These are phyloP conservation scores for Aspergillus sparsus DNA, from an alignment of 495 filamentous ascomycete species.

Conservation along the genomic window DNA sequence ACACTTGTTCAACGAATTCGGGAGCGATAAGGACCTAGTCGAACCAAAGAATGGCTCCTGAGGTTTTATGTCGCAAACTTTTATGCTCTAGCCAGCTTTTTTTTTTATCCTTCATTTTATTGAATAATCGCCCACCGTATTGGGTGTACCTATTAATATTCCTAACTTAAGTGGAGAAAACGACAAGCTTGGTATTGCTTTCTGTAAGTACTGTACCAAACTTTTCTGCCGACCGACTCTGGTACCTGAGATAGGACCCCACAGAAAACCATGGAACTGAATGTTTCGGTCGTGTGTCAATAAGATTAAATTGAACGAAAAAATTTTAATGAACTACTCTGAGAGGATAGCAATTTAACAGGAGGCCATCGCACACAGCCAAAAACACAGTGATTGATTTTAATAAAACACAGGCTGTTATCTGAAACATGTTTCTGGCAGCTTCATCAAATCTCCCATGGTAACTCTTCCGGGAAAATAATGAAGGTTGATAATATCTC, in stretches of 20 bases:
- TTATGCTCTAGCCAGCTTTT: background rate
- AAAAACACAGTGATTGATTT: background rate
- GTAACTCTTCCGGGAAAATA: slow-evolving; percentile 7
- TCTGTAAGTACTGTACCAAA: slow-evolving; percentile 4
- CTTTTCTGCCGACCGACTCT: slow-evolving; percentile 6
- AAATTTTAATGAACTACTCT: slow-evolving; percentile 1
- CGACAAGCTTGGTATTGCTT: slow-evolving; percentile 14
- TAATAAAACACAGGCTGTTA: background rate
- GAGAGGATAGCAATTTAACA: background rate
- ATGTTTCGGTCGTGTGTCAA: slow-evolving; percentile 18
- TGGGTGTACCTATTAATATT: slow-evolving; percentile 11
- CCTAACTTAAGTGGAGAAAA: slow-evolving; percentile 16
- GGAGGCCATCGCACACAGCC: background rate
- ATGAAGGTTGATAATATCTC: slow-evolving; percentile 11
- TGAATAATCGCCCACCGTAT: slow-evolving; percentile 4
- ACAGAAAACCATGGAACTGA: slow-evolving; percentile 19
- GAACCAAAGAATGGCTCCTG: no score
- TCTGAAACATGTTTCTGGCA: slow-evolving; percentile 13
- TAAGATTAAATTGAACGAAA: slow-evolving; percentile 1
- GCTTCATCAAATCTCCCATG: slow-evolving; percentile 11
- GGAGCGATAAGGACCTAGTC: background rate
- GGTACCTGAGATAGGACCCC: slow-evolving; percentile 18
- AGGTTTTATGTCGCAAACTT: no score
- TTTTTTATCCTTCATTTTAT: slow-evolving; percentile 6
- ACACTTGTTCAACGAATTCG: background rate